phyloP scores from a whole-genome alignment of 495 filamentous ascomycete genomes.

The Xylaria curta region DNA sequence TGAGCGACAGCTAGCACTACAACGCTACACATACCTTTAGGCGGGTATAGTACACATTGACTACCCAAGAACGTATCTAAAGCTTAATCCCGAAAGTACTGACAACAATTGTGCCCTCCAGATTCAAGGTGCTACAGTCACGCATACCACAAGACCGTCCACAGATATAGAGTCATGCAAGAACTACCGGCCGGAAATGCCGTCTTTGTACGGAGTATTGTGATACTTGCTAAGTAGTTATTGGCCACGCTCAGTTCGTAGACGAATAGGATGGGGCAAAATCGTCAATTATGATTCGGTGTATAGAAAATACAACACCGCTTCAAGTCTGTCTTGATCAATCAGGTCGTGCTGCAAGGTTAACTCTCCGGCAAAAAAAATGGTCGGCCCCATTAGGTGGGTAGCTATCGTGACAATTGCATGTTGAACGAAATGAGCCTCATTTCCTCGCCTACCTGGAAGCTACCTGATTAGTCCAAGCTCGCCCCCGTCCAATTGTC shows the following conservation, averaged over 20 bases:
- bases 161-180: neutral
- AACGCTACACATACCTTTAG: neutral
- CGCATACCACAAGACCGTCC: neutral
- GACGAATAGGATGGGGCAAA: neutral
- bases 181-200: conserved; percentile 1
- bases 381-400: neutral
- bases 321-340: neutral
- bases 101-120: neutral
- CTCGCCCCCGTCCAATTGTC: neutral
- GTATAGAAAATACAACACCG: neutral
- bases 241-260: neutral
- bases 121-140: neutral
- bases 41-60: neutral
- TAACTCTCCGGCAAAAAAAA: neutral
- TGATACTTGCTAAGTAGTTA: no score
- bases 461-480: conserved; percentile 27
- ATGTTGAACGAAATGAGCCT: conserved; percentile 26
- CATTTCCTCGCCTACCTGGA: conserved; percentile 24
- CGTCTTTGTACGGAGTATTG: neutral
- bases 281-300: neutral
- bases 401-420: conserved; percentile 3
- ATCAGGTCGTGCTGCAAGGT: neutral
- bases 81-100: neutral
- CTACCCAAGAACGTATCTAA: neutral
- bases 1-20: neutral